These are phyloP conservation scores for Hymenoscyphus salicellus DNA, from an alignment of 2,329 filamentous ascomycete species.

Conservation along the genomic window DNA sequence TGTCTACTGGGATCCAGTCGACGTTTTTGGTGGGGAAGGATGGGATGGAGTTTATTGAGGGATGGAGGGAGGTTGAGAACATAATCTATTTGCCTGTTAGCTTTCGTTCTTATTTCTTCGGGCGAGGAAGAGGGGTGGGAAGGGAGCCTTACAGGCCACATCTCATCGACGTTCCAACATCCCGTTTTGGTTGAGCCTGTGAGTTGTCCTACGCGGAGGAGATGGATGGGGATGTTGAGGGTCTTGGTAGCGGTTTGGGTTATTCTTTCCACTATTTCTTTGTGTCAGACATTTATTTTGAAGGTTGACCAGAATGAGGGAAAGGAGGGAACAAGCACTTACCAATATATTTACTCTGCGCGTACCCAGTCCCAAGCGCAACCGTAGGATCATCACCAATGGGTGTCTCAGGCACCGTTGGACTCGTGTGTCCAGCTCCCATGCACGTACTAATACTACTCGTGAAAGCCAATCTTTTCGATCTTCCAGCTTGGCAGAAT, in stretches of 20 bases:
- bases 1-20: slow-evolving; percentile 32
- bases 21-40: slow-evolving; percentile 17
- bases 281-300: neutral
- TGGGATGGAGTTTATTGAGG: slow-evolving; percentile 17
- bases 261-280: slow-evolving; percentile 25
- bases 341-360: slow-evolving; percentile 33
- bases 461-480: slow-evolving; percentile 30
- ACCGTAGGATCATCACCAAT: slow-evolving; percentile 25
- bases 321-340: neutral
- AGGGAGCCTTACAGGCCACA: slow-evolving; percentile 24
- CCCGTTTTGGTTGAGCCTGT: slow-evolving; percentile 27
- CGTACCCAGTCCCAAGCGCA: slow-evolving; percentile 30
- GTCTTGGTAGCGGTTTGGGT: slow-evolving; percentile 23
- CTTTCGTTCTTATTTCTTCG: neutral
- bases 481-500: slow-evolving; percentile 27
- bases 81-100: slow-evolving; percentile 10
- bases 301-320: neutral
- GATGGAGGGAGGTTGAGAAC: slow-evolving; percentile 16
- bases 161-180: slow-evolving; percentile 29
- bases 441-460: slow-evolving; percentile 32
- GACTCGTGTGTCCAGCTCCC: slow-evolving; percentile 19
- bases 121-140: neutral
- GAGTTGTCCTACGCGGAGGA: slow-evolving; percentile 32
- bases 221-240: slow-evolving; percentile 22
- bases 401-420: slow-evolving; percentile 23